These are phyloP conservation scores for Mycena vitilis DNA, from an alignment of 768 basidiomycete genomes.

Conservation along the genomic window DNA sequence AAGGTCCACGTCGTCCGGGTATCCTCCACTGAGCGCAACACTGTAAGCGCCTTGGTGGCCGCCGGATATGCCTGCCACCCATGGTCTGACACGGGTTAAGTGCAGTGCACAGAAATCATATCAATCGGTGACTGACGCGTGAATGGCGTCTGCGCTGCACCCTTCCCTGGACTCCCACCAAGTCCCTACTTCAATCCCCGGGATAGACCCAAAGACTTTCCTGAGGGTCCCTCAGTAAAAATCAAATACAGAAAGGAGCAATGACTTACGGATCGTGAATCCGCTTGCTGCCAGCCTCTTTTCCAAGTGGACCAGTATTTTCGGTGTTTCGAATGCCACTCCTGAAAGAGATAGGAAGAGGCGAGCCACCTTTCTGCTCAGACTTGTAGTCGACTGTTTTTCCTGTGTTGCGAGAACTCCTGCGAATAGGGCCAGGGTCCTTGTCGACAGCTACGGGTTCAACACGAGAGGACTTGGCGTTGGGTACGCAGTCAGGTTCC, in stretches of 20 bases:
- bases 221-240: slow-evolving; percentile 47
- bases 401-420: slow-evolving; percentile 75
- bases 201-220: slow-evolving; percentile 85
- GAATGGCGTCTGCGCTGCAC: slow-evolving; percentile 83
- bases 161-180: slow-evolving; percentile 83
- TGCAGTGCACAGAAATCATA: slow-evolving; percentile 18
- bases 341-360: slow-evolving; percentile 53
- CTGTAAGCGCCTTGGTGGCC: slow-evolving; percentile 80
- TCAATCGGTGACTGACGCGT: slow-evolving; percentile 71
- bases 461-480: slow-evolving; percentile 48
- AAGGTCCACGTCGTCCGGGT: slow-evolving; percentile 86
- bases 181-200: slow-evolving; percentile 80
- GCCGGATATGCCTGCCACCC: slow-evolving; percentile 85
- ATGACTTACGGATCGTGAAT: slow-evolving; percentile 64
- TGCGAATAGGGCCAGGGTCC: slow-evolving; percentile 49
- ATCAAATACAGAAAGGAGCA: background rate
- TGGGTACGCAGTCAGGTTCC: slow-evolving; percentile 37
- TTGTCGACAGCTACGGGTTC: slow-evolving; percentile 38
- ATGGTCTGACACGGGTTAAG: slow-evolving; percentile 62
- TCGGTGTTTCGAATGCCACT: slow-evolving; percentile 49
- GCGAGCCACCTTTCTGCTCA: slow-evolving; percentile 51
- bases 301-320: slow-evolving; percentile 51
- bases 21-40: slow-evolving; percentile 89
- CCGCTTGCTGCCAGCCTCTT: slow-evolving; percentile 48
- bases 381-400: slow-evolving; percentile 66